phyloP scores from a whole-genome alignment of 805 yeast genomes.

The Candida ovalis region DNA sequence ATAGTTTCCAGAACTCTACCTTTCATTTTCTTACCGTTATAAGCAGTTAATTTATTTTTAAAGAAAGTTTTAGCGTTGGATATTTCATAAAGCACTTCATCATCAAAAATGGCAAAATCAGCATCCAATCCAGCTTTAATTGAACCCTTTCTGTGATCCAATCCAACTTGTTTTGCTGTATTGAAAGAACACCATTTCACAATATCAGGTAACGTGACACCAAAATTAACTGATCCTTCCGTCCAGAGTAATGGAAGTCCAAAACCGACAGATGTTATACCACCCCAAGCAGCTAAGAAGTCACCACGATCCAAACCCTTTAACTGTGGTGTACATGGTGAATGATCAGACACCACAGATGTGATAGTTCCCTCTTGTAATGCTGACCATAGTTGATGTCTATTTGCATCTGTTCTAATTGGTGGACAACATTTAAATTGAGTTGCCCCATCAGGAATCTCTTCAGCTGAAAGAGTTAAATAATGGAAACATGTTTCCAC shows the following conservation, averaged over 20 bases:
- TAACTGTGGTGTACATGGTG: slow-evolving; percentile 92
- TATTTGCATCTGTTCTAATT: slow-evolving; percentile 70
- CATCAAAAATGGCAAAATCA: slow-evolving; percentile 80
- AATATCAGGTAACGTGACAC: slow-evolving; percentile 47
- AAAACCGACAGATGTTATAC: slow-evolving; percentile 87
- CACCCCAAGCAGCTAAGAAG: slow-evolving; percentile 95
- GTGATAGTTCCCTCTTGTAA: slow-evolving; percentile 60
- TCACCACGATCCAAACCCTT: slow-evolving; percentile 82
- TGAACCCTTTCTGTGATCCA: slow-evolving; percentile 67
- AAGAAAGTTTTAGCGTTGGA: slow-evolving; percentile 57
- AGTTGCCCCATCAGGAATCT: slow-evolving; percentile 72
- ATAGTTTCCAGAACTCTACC: slow-evolving; percentile 82
- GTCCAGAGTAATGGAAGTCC: slow-evolving; percentile 83
- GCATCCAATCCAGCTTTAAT: slow-evolving; percentile 80
- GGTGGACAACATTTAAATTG: slow-evolving; percentile 96
- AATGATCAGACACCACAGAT: slow-evolving; percentile 91
- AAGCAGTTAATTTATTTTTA: slow-evolving; percentile 88
- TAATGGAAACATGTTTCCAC: slow-evolving; percentile 97
- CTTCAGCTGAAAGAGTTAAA: slow-evolving; percentile 71
- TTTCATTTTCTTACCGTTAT: slow-evolving; percentile 60
- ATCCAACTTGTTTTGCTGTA: slow-evolving; percentile 84
- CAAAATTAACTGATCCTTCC: slow-evolving; percentile 48
- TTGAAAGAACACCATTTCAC: slow-evolving; percentile 76
- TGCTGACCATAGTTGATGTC: slow-evolving; percentile 75
- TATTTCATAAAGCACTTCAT: slow-evolving; percentile 46